These are phyloP conservation scores for Flaveria bidentis DNA, from an alignment of 129 eudicot species.

Conservation along the genomic window DNA sequence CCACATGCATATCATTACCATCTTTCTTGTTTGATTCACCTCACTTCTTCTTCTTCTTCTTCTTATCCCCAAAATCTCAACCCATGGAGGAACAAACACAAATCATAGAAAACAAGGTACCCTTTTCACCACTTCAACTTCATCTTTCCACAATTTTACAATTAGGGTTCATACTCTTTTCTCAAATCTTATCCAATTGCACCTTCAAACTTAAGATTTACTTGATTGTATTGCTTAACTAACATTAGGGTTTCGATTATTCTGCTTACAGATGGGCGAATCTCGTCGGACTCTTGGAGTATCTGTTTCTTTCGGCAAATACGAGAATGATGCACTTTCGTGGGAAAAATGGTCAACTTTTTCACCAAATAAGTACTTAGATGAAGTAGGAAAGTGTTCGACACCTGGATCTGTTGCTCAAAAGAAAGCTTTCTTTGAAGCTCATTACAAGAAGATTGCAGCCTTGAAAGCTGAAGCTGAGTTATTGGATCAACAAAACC, in stretches of 20 bases:
- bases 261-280: constrained; percentile 65
- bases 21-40: constrained; percentile 37
- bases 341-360: constrained; percentile 98
- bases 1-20: constrained; percentile 48
- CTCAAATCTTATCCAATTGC: background rate
- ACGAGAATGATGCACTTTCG: constrained; percentile 84
- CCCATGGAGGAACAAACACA: background rate
- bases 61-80: constrained; percentile 44
- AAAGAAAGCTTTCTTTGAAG: constrained; percentile 95
- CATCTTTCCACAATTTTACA: background rate
- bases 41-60: constrained; percentile 8
- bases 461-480: constrained; percentile 75
- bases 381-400: constrained; percentile 79
- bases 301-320: constrained; percentile 88
- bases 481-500: constrained; percentile 52
- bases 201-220: background rate
- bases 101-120: background rate
- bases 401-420: constrained; percentile 97
- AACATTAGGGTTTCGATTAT: constrained; percentile 42
- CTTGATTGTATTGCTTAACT: constrained; percentile 18
- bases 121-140: background rate
- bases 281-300: constrained; percentile 50
- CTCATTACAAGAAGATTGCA: constrained; percentile 86
- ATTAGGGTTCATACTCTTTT: background rate
- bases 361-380: constrained; percentile 84